Conservation (phyloP, 2,329 filamentous ascomycete species). For the Penicillium hordei region DNA sequence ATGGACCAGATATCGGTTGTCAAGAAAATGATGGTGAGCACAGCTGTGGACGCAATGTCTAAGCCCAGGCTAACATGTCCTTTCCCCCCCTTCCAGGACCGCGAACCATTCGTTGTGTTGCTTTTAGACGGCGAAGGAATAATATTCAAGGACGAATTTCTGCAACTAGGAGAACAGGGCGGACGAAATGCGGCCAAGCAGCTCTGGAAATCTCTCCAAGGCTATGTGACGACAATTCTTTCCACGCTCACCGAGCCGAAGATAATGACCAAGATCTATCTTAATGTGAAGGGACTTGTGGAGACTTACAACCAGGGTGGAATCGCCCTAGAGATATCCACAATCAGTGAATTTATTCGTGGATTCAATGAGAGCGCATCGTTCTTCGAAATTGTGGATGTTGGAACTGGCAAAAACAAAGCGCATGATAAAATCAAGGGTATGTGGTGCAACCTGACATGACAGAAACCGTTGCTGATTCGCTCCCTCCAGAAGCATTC, state of each 20-base stretch:
- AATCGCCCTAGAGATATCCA: constrained; percentile 42
- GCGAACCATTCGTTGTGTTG: constrained; percentile 55
- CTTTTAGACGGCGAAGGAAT: constrained; percentile 58
- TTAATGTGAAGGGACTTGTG: constrained; percentile 53
- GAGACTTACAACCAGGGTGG: constrained; percentile 50
- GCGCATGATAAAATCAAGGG: constrained; percentile 51
- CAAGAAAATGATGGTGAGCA: constrained; percentile 47
- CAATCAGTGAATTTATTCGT: constrained; percentile 54
- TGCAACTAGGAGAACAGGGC: constrained; percentile 53
- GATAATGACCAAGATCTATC: constrained; percentile 55
- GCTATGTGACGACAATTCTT: constrained; percentile 45
- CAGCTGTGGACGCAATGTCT: constrained; percentile 2
- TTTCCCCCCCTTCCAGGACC: constrained; percentile 39
- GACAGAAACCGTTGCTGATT: constrained; percentile 24
- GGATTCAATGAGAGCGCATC: constrained; percentile 56
- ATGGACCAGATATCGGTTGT: constrained; percentile 48
- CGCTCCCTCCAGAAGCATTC: constrained; percentile 49
- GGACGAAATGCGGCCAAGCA: constrained; percentile 54
- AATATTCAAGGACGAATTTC: constrained; percentile 54
- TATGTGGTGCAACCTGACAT: constrained; percentile 28
- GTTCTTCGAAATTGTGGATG: constrained; percentile 54
- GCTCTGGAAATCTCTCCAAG: constrained; percentile 46
- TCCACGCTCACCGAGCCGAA: constrained; percentile 47
- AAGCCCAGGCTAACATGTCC: constrained; percentile 10
- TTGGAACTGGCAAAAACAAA: constrained; percentile 46